A percentile compares a stretch with the other conserved stretches of the same genome.
These are phyloP conservation scores for Chenopodium album DNA, from an alignment of 148 eudicot genomes.

Conservation along the genomic window DNA sequence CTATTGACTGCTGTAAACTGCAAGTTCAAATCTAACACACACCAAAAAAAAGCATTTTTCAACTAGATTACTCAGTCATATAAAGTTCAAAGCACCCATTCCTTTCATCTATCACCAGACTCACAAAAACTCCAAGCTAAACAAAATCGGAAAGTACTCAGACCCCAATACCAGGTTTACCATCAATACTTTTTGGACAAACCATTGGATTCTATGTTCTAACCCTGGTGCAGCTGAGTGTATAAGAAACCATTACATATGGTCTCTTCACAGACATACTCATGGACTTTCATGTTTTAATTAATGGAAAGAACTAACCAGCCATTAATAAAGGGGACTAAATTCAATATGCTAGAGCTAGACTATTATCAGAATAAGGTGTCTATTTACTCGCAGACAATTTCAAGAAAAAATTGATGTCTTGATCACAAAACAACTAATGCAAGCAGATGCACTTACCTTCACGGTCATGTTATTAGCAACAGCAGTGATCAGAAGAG, in stretches of 20 bases:
- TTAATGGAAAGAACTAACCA: neutral
- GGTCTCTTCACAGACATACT: neutral
- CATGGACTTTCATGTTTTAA: neutral
- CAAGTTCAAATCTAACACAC: neutral
- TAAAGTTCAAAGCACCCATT: neutral
- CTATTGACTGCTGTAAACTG: neutral
- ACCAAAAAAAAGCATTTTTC: neutral
- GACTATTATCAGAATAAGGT: neutral
- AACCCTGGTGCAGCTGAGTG: neutral
- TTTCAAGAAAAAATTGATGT: neutral
- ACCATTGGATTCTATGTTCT: neutral
- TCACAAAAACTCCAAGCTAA: neutral
- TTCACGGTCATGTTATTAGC: slow-evolving; percentile 79
- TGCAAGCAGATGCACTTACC: slow-evolving; percentile 46
- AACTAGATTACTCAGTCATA: neutral
- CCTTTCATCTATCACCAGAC: neutral
- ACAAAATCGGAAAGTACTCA: neutral
- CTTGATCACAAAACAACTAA: neutral
- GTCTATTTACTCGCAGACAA: neutral
- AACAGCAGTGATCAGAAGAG: slow-evolving; percentile 65
- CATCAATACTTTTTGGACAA: neutral
- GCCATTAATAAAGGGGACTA: neutral
- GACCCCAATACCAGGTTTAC: neutral
- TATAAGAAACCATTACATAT: neutral
- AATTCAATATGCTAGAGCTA: neutral